Evolutionary conservation across 345 rosid genomes (phyloP), one percentile per base, ranked within the genome.

Genomic region (Noccaea bulbosa): DNA sequence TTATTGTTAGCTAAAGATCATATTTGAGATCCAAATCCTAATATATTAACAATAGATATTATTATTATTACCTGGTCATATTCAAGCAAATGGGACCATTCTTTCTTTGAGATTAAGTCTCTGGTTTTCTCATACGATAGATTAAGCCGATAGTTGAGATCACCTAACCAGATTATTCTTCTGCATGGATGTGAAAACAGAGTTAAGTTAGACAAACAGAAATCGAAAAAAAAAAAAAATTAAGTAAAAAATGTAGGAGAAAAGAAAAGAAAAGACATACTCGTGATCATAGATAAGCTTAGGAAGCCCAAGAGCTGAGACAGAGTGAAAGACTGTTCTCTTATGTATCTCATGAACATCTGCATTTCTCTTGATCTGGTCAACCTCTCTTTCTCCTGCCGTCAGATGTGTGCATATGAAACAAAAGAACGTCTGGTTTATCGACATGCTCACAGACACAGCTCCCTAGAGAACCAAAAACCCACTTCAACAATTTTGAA

Each of bases 351-450:
- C 99, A 43, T 76, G 80, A 74, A 94, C 96, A 82, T 94, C 95
- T 3, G 87, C 84, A 75, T 91, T 94, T 65, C 99, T 85, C 82
- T 91, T 91, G 12, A 75, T 81, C 69, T 88, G 90, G 77, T 94
- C 99, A 65, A 90, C 97, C 5, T 91, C 96, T 69, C 87, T 88
- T 77, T 91, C 96, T 44, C 99, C 99, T 48, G 99, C 75, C 44
- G 97, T 89, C 66, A 94, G 85, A 78, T 94, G 99, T 8, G 90
- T 62, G 66, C 90, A 85, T 54, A 88, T 75, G 77, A 93, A 93
- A 78, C 97, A 93, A 66, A 88, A 86, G 58, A 78, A 72, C 30
- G 99, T 93, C 79, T 93, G 97, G 77, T 93, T 74, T 78, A 93
- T 82, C 14, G 99, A 91, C 95, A 93, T 83, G 69, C 97, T 93